Evolutionary conservation across 257 asterid genomes (phyloP).

Genomic region (Handroanthus guayacan): DNA sequence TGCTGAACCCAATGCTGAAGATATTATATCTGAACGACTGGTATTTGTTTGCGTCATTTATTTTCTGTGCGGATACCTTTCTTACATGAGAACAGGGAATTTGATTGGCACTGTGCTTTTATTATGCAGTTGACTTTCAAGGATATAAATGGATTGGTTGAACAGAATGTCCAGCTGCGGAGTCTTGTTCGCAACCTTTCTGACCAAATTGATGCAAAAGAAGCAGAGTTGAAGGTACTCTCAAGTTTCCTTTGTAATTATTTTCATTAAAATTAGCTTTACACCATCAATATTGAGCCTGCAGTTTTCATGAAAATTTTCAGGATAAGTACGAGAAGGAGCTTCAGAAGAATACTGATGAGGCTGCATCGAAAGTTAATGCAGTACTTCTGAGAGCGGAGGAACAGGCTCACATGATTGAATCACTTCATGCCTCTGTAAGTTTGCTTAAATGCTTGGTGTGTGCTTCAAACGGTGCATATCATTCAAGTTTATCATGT

Average conservation of each 20-base stretch:
- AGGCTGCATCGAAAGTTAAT: conserved; percentile 70
- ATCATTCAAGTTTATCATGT: not conserved
- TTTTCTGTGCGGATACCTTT: not conserved
- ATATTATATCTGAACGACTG: conserved; percentile 59
- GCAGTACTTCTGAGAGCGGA: conserved; percentile 77
- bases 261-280: not conserved
- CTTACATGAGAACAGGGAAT: not conserved
- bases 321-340: conserved; percentile 77
- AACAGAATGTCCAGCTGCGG: conserved; percentile 80
- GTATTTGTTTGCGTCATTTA: conserved; percentile 42
- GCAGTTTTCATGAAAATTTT: conserved; percentile 28
- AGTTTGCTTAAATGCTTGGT: conserved; percentile 41
- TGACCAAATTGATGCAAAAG: conserved; percentile 74
- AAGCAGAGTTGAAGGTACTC: conserved; percentile 71
- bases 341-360: conserved; percentile 65
- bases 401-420: conserved; percentile 88
- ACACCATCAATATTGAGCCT: conserved; percentile 28
- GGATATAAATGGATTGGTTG: conserved; percentile 92
- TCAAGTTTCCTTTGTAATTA: conserved; percentile 1
- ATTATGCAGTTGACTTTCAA: conserved; percentile 76
- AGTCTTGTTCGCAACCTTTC: conserved; percentile 75
- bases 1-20: conserved; percentile 50
- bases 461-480: conserved; percentile 13
- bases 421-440: conserved; percentile 91
- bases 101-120: conserved; percentile 25